A percentile compares a stretch with the other conserved stretches of the same genome.
These are phyloP conservation scores for Rosa hybrid DNA, from an alignment of 331 rosid genomes.

Conservation along the genomic window DNA sequence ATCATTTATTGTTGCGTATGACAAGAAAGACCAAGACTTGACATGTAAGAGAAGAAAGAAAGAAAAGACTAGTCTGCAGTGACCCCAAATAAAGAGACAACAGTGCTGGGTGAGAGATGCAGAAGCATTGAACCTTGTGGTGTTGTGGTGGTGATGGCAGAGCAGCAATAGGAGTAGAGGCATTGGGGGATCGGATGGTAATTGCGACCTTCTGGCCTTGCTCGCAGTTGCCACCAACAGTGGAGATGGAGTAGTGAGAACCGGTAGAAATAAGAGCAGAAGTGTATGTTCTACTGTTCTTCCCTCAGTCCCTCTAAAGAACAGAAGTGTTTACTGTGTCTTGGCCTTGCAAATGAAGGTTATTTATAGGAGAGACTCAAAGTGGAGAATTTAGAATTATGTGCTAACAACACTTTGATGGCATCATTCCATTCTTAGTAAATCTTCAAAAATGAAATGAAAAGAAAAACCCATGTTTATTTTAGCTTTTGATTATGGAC, in stretches of 20 bases:
- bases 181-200: constrained; percentile 15
- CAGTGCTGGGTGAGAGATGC: not conserved
- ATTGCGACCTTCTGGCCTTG: constrained; percentile 36
- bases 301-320: not conserved
- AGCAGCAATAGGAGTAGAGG: constrained; percentile 10
- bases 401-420: no score
- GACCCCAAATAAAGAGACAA: constrained; percentile 1
- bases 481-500: not conserved
- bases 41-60: not conserved
- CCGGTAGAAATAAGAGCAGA: not conserved
- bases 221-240: constrained; percentile 32
- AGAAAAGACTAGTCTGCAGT: not conserved
- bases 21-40: not conserved
- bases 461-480: not conserved
- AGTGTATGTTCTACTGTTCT: not conserved
- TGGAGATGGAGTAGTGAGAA: constrained; percentile 34
- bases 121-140: constrained; percentile 1
- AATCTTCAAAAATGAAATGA: no score
- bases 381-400: not conserved
- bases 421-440: no score
- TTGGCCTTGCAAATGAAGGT: not conserved
- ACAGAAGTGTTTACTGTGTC: not conserved
- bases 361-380: not conserved
- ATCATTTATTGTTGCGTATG: not conserved
- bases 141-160: constrained; percentile 1